phyloP scores from a whole-genome alignment of 495 filamentous ascomycete species.

The Cudoniella acicularis region DNA sequence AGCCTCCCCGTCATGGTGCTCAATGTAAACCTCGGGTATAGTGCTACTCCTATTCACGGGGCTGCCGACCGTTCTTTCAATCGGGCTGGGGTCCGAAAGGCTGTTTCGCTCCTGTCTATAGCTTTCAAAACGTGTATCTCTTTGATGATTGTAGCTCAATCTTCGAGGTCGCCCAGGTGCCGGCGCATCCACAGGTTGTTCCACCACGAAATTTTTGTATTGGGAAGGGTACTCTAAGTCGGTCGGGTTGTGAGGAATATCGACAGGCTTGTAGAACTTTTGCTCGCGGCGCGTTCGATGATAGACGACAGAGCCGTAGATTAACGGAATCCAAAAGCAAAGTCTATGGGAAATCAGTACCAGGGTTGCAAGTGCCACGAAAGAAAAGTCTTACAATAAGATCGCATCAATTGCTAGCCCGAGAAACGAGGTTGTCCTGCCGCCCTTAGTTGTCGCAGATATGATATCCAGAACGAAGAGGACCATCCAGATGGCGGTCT shows the following conservation, averaged over 20 bases:
- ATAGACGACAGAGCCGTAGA: conserved; percentile 33
- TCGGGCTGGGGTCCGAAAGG: too few relatives aligned
- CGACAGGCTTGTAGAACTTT: conserved; percentile 18
- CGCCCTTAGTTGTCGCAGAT: not conserved
- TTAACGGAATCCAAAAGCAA: conserved; percentile 28
- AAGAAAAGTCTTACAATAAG: conserved; percentile 18
- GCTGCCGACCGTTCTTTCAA: not conserved
- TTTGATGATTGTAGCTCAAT: conserved; percentile 17
- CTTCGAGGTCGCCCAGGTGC: not conserved
- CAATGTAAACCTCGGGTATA: conserved; percentile 2
- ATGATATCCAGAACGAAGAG: conserved; percentile 25
- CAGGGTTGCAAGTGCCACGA: not conserved
- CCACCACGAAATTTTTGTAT: conserved; percentile 1
- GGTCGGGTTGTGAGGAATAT: not conserved
- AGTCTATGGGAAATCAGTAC: conserved; percentile 15
- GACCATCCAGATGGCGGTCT: conserved; percentile 26
- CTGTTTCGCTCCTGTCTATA: not conserved
- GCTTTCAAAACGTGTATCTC: conserved; percentile 15
- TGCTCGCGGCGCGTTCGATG: conserved; percentile 27
- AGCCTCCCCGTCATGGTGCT: conserved; percentile 15
- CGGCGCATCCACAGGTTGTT: not conserved
- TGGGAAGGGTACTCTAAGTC: conserved; percentile 8
- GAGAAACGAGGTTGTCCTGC: not conserved
- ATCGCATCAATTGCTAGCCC: conserved; percentile 12
- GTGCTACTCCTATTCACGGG: not conserved